Percentiles rank a stretch among this genome's conserved stretches.
These are phyloP conservation scores for Breviolum minutum DNA, from an alignment of 73 alveolate species.

Conservation along the genomic window DNA sequence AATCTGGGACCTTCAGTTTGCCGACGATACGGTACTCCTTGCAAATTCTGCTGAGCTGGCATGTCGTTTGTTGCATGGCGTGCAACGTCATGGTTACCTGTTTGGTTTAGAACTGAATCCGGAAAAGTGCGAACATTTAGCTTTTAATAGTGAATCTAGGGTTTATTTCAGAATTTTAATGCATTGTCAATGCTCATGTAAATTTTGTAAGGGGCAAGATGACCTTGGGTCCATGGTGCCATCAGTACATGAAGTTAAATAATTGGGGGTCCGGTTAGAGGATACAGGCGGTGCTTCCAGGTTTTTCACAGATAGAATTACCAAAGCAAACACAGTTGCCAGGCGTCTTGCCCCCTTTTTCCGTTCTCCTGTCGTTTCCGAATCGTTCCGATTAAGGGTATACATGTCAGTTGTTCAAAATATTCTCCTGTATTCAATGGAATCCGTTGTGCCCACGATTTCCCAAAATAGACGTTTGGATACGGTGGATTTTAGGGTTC, in stretches of 20 bases:
- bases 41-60: background rate
- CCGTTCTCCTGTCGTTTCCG: background rate
- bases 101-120: background rate
- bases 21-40: background rate
- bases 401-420: background rate
- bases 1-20: conserved; percentile 7
- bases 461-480: background rate
- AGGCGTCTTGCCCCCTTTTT: background rate
- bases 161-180: background rate
- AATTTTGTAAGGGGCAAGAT: background rate
- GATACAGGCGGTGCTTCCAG: background rate
- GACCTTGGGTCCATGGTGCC: background rate
- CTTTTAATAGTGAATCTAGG: background rate
- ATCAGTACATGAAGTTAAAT: background rate
- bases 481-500: background rate
- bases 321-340: background rate
- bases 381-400: background rate
- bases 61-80: background rate
- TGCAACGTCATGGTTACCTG: background rate
- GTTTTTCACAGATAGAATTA: background rate
- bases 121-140: background rate
- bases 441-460: background rate
- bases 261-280: background rate
- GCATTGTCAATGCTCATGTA: background rate
- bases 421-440: background rate